Percentiles rank a stretch among this genome's conserved stretches.
phyloP scores from a whole-genome alignment of 305 asterid species.

The Fraxinus greggii region DNA sequence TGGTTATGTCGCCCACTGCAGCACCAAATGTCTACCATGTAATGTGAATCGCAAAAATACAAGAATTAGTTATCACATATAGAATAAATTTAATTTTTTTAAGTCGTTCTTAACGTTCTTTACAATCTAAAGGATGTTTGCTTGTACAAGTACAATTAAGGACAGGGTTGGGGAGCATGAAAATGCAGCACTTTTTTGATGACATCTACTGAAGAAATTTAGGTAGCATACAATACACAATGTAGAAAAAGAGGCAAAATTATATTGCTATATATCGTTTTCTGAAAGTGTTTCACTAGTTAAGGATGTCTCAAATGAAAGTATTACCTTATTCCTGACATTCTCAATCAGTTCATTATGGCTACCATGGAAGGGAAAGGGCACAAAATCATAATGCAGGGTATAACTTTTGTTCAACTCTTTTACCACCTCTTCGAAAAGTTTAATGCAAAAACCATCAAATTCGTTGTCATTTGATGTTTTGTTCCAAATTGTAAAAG shows the following conservation, averaged over 20 bases:
- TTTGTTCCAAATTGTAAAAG: constrained; percentile 22
- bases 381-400: constrained; percentile 26
- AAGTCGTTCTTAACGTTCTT: neutral
- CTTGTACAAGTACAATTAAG: neutral
- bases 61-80: neutral
- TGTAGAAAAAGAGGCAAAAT: no score
- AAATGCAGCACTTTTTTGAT: neutral
- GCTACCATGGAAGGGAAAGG: constrained; percentile 20
- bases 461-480: neutral
- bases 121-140: neutral
- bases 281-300: no score
- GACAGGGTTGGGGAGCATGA: neutral
- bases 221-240: neutral
- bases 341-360: constrained; percentile 27
- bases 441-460: constrained; percentile 40
- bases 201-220: neutral
- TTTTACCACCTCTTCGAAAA: constrained; percentile 24
- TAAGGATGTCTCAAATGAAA: neutral
- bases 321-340: constrained; percentile 34
- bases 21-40: constrained; percentile 21
- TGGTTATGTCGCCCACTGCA: constrained; percentile 31
- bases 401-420: constrained; percentile 27
- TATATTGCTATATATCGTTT: no score
- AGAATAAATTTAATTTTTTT: no score
- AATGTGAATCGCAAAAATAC: neutral